These are phyloP conservation scores for Lipomyces yamanashiensis DNA, from an alignment of 805 yeast species.

Conservation along the genomic window DNA sequence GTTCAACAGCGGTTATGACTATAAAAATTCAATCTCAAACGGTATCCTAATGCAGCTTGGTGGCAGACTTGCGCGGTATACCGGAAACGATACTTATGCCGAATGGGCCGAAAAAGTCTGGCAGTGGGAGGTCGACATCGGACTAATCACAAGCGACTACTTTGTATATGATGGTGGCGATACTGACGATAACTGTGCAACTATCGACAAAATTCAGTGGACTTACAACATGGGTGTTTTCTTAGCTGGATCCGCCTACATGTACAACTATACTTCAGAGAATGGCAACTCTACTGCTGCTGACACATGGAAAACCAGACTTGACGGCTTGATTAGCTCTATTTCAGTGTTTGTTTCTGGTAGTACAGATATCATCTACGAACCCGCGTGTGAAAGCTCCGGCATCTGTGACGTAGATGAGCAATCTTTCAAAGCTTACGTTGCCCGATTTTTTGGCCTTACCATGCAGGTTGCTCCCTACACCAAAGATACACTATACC, in stretches of 20 bases:
- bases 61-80: constrained; percentile 81
- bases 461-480: constrained; percentile 66
- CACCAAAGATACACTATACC: constrained; percentile 53
- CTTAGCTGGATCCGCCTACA: constrained; percentile 69
- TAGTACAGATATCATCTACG: constrained; percentile 58
- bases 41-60: constrained; percentile 81
- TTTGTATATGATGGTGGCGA: constrained; percentile 75
- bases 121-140: constrained; percentile 67
- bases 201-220: constrained; percentile 64
- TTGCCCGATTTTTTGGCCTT: constrained; percentile 66
- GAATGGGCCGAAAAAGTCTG: constrained; percentile 74
- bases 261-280: constrained; percentile 66
- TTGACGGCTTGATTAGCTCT: constrained; percentile 55
- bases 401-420: constrained; percentile 70
- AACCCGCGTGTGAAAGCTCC: constrained; percentile 69
- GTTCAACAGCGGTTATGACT: constrained; percentile 86
- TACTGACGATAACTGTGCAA: constrained; percentile 54
- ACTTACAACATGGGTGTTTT: constrained; percentile 74
- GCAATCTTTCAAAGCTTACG: constrained; percentile 73
- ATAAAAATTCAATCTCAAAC: constrained; percentile 86
- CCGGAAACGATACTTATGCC: constrained; percentile 70
- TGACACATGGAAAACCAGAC: constrained; percentile 59
- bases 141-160: constrained; percentile 47
- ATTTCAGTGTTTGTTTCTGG: constrained; percentile 54
- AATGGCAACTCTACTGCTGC: constrained; percentile 35